Base-by-base conservation (phyloP, 176 grass and related monocot species). In the Zoysia pacifica region DNA sequence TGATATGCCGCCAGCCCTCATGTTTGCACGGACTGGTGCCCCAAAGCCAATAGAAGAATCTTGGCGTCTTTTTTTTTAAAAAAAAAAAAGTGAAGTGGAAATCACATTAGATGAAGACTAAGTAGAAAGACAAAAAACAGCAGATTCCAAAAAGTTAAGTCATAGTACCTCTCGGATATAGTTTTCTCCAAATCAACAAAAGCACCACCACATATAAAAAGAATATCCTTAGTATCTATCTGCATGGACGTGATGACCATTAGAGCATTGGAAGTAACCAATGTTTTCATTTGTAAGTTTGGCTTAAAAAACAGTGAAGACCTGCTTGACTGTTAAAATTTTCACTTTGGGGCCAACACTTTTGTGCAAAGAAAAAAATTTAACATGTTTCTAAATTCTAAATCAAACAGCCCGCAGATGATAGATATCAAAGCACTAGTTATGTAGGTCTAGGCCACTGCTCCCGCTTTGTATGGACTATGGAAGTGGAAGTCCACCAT, bases 201-300 rank as follows among this genome's bases (percentile, higher is more conserved):
- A 58, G 91, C 94, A 70, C 94, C 91, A 68, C 94, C 94, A 86
- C 94, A 97, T 75, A 97, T 97, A 77, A 97, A 97, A 73, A 97
- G 89, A 86, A 97, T 97, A 72, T 97, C 94, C 86, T 97, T 97
- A 2, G 94, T 97, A 89, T 97, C 94, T 72, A 97, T 97, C 94
- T 97, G 85, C 84, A 90, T 61, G 41, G 5, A 14, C 38, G 55
- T 54, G 59, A 63, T 83, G 40, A 74, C 41, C 38, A 66, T 83
- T 77, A 89, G 18, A 84, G 10, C 69, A 74, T 66, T 80, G 14
- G 62, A 81, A 72, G 37, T 39, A 68, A 42, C 3, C 40, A 65
- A 58, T 59, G 49, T 37, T 71, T 79, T 56, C 48, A 82, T 44
- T n/a, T 8, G 19, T 74, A 70, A 70, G 69, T 28, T 28, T 28